Evolutionary conservation across 108 stramenopile species (phyloP), one percentile per base, ranked within the genome.

Genomic region (Pseudonitzschia multiseries): DNA sequence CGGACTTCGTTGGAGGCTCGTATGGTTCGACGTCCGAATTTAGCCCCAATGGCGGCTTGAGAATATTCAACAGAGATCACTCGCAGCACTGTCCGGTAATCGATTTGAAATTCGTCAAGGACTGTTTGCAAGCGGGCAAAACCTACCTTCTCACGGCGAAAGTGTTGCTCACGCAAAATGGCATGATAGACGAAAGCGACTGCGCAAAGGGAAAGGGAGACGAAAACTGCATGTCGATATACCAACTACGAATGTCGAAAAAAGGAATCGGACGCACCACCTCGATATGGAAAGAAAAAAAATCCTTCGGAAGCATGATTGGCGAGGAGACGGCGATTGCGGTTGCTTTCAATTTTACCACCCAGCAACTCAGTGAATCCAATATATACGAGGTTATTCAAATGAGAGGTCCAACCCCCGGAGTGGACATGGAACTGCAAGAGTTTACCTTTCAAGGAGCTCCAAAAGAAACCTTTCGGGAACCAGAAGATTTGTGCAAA

Each of bases 301-400:
- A 26, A n/a, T 65, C 57, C 14, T 66, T 66, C 17, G 54, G 56
- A 51, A 79, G 79, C 6, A 64, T 68, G 44, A 81, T 87, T 53
- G 76, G 74, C 13, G 83, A 83, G 50, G 87, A 83, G 79, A 71
- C 79, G 27, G 75, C 72, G 43, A 79, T 89, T 57, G 32, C 65
- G 4, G 56, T 74, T 15, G 51, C 44, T 4, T 73, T 83, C 68
- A 77, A 72, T 2, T 89, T 70, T 75, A 40, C 50, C 8, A 64
- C 43, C 0, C 69, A 61, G 4, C 67, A 85, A 48, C 21, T 80
- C 0, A 69, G 54, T 14, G 46, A 68, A 17, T 59, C 77, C 27
- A 79, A 72, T 28, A 68, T 77, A 0, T 85, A 77, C 15, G 64
- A 80, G 18, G 42, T 90, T 14, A 73, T 87, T 18, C 57, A 76